These are phyloP conservation scores for Oryza meridionalis DNA, from an alignment of 176 grass and related monocot species.

Conservation along the genomic window DNA sequence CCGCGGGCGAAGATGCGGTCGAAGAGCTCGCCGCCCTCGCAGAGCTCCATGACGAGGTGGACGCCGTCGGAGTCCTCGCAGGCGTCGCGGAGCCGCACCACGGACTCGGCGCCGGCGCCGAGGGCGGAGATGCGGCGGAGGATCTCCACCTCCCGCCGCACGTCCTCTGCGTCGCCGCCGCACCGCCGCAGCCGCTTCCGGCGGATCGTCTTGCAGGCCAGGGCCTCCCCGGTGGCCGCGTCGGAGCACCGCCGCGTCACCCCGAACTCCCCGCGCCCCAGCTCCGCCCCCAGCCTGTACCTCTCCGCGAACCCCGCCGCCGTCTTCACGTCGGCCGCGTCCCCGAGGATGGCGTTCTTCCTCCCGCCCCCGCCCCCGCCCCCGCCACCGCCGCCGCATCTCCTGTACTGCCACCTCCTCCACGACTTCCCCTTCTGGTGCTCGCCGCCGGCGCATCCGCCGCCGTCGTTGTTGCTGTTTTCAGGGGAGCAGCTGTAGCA, in stretches of 20 bases:
- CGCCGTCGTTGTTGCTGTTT: neutral
- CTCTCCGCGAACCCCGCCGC: conserved; percentile 41
- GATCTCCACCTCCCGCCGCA: conserved; percentile 78
- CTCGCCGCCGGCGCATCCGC: neutral
- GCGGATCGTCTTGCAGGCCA: conserved; percentile 87
- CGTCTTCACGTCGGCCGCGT: neutral
- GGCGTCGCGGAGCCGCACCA: conserved; percentile 61
- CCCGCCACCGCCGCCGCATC: conserved; percentile 12
- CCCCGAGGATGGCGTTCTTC: conserved; percentile 37
- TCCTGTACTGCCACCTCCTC: conserved; percentile 23
- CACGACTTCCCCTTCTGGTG: neutral
- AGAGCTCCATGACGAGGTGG: conserved; percentile 77
- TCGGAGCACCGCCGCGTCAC: conserved; percentile 72
- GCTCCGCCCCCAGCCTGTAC: conserved; percentile 71
- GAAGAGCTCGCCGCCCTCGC: conserved; percentile 76
- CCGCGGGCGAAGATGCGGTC: conserved; percentile 65
- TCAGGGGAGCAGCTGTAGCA: conserved; percentile 11
- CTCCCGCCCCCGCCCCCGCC: too few species aligned
- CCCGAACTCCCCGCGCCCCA: conserved; percentile 88
- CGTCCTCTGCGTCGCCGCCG: conserved; percentile 58
- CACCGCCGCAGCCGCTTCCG: conserved; percentile 52
- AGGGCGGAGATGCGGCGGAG: conserved; percentile 49
- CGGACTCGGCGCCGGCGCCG: neutral
- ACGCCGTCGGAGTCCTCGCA: conserved; percentile 66
- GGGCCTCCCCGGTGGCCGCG: conserved; percentile 51